Evolutionary conservation across 2,329 filamentous ascomycete species (phyloP).

Genomic region (Neopestalotiopsis clavispora): DNA sequence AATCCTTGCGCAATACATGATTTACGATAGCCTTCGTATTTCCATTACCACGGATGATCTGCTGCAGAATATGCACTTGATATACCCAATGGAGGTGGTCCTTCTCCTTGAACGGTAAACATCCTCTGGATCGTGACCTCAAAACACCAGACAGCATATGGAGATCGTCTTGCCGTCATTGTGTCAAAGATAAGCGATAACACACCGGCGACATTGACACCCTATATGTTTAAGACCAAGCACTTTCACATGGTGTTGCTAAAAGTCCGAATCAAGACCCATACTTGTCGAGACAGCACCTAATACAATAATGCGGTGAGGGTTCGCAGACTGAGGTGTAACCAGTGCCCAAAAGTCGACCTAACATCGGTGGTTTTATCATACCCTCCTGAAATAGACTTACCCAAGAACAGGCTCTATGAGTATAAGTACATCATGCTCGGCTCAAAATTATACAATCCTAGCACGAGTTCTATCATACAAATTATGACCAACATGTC

Average conservation of each 20-base stretch:
- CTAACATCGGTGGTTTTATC: too few relatives aligned
- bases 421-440: too few relatives aligned
- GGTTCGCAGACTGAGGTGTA: too few relatives aligned
- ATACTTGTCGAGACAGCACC: too few relatives aligned
- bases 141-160: neutral
- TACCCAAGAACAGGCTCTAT: too few relatives aligned
- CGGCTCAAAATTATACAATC: too few relatives aligned
- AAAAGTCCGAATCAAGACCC: too few relatives aligned
- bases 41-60: neutral
- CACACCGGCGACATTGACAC: neutral
- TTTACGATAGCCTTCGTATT: neutral
- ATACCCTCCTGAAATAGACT: too few relatives aligned
- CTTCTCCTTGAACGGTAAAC: neutral
- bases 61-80: neutral
- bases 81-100: neutral
- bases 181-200: neutral
- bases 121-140: too few relatives aligned
- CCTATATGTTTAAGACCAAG: neutral
- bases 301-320: too few relatives aligned
- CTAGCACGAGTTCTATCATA: neutral
- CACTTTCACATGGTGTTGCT: too few relatives aligned
- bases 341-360: too few relatives aligned
- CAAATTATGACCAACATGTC: neutral
- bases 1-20: slow-evolving; percentile 35
- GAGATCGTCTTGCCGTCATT: neutral